Base-by-base conservation (phyloP, 164 flowering plant species). In the Vitis cinerea region DNA sequence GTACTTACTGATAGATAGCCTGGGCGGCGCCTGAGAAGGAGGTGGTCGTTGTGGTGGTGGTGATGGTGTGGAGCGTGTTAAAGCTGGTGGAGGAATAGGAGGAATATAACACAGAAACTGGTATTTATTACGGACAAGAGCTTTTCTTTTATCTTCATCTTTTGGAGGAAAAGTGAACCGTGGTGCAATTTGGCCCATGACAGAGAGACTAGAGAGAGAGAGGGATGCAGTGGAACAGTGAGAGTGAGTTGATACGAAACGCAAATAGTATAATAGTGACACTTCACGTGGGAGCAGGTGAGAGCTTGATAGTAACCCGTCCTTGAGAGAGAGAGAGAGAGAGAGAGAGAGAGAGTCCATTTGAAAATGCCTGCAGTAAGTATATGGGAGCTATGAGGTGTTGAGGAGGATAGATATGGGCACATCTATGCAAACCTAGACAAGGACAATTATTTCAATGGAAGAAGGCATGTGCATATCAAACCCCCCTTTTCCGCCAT, bases 261-360 rank as follows among this genome's bases (percentile, higher is more conserved):
- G 15, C n/a, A 30, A 5, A 17, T 19, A 9, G 44, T 61, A 16
- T 14, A 61, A 2, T 37, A 13, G 64, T 61, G 56, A 69, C 70
- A 75, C 27, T 59, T 70, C 77, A 70, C 73, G 70, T 75, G 77
- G 77, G 73, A 63, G 70, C 66, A 61, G 70, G 52, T 65, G 19
- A 61, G 59, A 53, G 66, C 66, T 59, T 67, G 76, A 69, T 19
- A 64, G 72, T 59, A 64, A 69, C 72, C 61, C 17, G 8, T 65
- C 69, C 69, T 71, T 10, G 7, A 63, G 63, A 10, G 23, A 47
- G n/a, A 50, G 44, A 49, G 37, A 50, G 55, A 64, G 48, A n/a
- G n/a, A n/a, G n/a, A n/a, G n/a, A 11, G 23, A 52, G 58, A 66
- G 9, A 14, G 59, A 56, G 59, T 9, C 27, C 2, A 23, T 23